Percentiles rank a stretch among this genome's conserved stretches.
phyloP scores from a whole-genome alignment of 2,329 filamentous ascomycete species.

The Fusarium sp. region DNA sequence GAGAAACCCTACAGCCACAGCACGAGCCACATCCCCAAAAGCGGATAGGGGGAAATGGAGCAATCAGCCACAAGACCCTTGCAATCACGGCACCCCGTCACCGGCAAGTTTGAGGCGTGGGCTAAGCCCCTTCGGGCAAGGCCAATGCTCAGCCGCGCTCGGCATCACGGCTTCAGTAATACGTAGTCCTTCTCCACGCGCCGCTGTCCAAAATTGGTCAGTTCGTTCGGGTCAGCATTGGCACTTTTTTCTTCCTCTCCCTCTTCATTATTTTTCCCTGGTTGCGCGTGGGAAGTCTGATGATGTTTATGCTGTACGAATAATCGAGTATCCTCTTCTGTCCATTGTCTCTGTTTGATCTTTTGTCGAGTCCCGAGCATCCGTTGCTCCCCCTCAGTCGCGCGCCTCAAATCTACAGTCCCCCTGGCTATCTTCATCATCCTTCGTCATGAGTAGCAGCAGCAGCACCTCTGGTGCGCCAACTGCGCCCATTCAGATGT shows the following conservation, averaged over 20 bases:
- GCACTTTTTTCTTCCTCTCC: slow-evolving; percentile 6
- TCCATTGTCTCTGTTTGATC: background rate
- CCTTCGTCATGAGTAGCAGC: slow-evolving; percentile 55
- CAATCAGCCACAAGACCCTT: slow-evolving; percentile 43
- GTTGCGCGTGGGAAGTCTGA: slow-evolving; percentile 21
- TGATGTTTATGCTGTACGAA: slow-evolving; percentile 38
- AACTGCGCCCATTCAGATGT: slow-evolving; percentile 64
- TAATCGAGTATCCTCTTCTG: slow-evolving; percentile 20
- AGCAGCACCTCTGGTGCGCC: slow-evolving; percentile 52
- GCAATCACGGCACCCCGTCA: slow-evolving; percentile 25
- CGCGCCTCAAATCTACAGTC: background rate
- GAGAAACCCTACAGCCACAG: background rate
- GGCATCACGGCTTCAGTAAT: slow-evolving; percentile 46
- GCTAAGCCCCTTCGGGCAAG: slow-evolving; percentile 33
- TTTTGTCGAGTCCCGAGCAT: background rate
- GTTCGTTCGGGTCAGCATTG: slow-evolving; percentile 30
- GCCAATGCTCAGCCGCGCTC: slow-evolving; percentile 44
- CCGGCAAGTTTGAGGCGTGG: slow-evolving; percentile 17
- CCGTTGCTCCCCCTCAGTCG: background rate
- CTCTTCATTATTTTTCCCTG: slow-evolving; percentile 9
- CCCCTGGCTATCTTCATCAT: slow-evolving; percentile 21
- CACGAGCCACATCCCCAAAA: background rate
- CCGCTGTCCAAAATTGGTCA: slow-evolving; percentile 42
- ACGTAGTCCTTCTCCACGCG: slow-evolving; percentile 45
- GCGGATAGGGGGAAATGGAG: slow-evolving; percentile 25